These are phyloP conservation scores for Silene conica DNA, from an alignment of 148 eudicot species.

Conservation along the genomic window DNA sequence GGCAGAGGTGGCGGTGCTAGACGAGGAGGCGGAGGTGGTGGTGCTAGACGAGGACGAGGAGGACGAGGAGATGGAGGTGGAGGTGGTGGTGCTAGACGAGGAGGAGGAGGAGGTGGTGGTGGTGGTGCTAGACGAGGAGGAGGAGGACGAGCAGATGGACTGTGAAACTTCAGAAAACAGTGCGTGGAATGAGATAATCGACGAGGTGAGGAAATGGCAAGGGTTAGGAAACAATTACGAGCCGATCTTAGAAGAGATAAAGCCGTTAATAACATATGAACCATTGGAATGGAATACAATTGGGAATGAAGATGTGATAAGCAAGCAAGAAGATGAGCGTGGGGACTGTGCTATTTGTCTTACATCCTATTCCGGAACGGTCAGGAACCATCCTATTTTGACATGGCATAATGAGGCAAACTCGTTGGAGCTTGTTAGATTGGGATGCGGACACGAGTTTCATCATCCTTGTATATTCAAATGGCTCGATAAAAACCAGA, in stretches of 20 bases:
- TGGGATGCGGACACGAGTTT: background rate
- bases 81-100: too few relatives aligned
- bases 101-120: too few relatives aligned
- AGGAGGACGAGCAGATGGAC: background rate
- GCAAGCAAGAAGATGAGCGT: background rate
- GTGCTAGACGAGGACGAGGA: too few relatives aligned
- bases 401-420: background rate
- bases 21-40: too few relatives aligned
- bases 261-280: background rate
- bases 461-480: background rate
- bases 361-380: background rate
- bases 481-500: background rate
- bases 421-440: background rate
- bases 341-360: background rate
- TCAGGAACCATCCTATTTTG: background rate
- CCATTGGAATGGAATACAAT: background rate
- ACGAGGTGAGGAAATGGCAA: background rate
- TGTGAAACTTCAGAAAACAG: background rate
- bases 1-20: too few relatives aligned
- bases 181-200: background rate
- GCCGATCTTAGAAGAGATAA: background rate
- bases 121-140: background rate
- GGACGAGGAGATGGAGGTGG: too few relatives aligned
- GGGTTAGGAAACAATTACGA: background rate
- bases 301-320: background rate